phyloP scores from a whole-genome alignment of 2,329 filamentous ascomycete genomes.

The Colletotrichum paranaense region DNA sequence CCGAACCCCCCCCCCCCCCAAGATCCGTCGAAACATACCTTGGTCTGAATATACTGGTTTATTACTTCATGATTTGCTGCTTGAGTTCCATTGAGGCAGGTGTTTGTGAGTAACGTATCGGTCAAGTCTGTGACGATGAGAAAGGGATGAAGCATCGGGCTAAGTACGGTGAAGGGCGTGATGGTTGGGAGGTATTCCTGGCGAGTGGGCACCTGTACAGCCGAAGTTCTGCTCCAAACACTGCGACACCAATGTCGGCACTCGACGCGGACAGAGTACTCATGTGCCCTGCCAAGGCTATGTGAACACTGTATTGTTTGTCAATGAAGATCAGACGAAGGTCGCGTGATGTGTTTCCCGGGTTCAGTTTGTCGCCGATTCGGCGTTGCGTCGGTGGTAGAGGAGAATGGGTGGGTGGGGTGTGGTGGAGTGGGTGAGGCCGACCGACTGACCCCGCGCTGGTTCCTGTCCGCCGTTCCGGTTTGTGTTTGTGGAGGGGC shows the following conservation, averaged over 20 bases:
- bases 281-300: no score
- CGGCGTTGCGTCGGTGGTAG: no score
- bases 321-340: no score
- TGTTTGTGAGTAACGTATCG: background rate
- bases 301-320: background rate
- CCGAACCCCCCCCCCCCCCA: conserved; percentile 10
- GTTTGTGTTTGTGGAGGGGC: no score
- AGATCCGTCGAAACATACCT: conserved; percentile 22
- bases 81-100: background rate
- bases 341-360: no score
- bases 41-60: conserved; percentile 31
- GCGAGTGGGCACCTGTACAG: background rate
- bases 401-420: no score
- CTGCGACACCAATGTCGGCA: background rate
- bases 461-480: no score
- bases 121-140: background rate
- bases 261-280: background rate
- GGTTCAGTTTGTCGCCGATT: no score
- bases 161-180: background rate
- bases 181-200: background rate
- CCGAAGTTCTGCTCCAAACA: background rate
- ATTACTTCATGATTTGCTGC: background rate
- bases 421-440: no score
- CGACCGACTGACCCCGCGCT: no score
- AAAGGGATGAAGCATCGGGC: background rate